Evolutionary conservation across 345 rosid genomes (phyloP).

Genomic region (Gossypium thurberi): DNA sequence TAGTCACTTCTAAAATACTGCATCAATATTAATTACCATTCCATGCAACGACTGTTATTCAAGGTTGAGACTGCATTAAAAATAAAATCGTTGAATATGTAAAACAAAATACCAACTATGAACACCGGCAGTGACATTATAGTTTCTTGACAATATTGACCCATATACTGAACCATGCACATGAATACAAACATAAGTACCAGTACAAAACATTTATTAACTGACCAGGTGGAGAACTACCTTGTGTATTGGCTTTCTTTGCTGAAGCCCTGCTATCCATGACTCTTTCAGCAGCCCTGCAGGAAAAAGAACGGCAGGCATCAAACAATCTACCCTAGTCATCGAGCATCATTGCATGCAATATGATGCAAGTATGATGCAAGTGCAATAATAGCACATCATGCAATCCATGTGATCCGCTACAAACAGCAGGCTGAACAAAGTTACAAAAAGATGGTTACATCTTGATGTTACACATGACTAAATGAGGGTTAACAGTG

Average conservation of each 20-base stretch:
- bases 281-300: constrained; percentile 64
- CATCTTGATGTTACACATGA: neutral
- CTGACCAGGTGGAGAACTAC: constrained; percentile 52
- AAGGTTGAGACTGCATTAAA: neutral
- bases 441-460: neutral
- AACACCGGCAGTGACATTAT: neutral
- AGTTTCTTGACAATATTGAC: neutral
- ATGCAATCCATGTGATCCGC: neutral
- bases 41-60: neutral
- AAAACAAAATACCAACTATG: neutral
- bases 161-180: neutral
- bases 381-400: neutral
- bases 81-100: neutral
- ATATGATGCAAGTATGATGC: neutral
- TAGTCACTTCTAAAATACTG: neutral
- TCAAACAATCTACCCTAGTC: neutral
- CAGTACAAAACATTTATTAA: constrained; percentile 5
- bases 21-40: neutral
- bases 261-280: constrained; percentile 50
- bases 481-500: neutral
- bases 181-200: neutral
- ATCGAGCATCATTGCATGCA: constrained; percentile 1
- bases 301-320: constrained; percentile 1
- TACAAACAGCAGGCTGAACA: constrained; percentile 1
- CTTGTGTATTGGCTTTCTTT: constrained; percentile 55